Percentiles rank a stretch among this genome's conserved stretches.
Evolutionary conservation across 2,329 filamentous ascomycete species (phyloP).

Genomic region (Dactylonectria estremocensis): DNA sequence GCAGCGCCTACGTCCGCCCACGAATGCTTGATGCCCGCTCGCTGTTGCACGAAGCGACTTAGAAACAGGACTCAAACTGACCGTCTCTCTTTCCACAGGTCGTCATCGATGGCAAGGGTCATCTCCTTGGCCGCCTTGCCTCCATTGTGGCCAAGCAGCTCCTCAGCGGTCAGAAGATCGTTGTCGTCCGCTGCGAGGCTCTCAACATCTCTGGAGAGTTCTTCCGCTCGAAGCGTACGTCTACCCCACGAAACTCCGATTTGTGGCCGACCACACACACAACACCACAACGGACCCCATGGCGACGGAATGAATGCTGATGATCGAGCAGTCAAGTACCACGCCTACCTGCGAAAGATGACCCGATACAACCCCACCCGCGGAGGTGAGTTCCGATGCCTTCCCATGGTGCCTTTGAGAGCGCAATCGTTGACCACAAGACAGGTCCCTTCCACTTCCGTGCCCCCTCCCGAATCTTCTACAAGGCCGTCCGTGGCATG

Average conservation of each 20-base stretch:
- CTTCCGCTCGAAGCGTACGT: slow-evolving; percentile 99
- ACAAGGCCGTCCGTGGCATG: slow-evolving; percentile 99
- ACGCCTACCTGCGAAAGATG: slow-evolving; percentile 99
- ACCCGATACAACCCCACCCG: slow-evolving; percentile 99
- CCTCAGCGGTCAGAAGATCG: slow-evolving; percentile 99
- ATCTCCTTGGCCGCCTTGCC: slow-evolving; percentile 98
- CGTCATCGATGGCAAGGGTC: slow-evolving; percentile 99
- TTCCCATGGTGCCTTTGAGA: slow-evolving; percentile 26
- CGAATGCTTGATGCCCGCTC: slow-evolving; percentile 21
- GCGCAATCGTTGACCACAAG: slow-evolving; percentile 54
- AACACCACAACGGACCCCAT: slow-evolving; percentile 29
- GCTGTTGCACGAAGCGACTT: slow-evolving; percentile 31
- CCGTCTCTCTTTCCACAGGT: slow-evolving; percentile 69
- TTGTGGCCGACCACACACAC: slow-evolving; percentile 42
- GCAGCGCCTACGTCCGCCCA: slow-evolving; percentile 33
- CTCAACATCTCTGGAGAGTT: slow-evolving; percentile 99
- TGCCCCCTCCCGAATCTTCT: slow-evolving; percentile 99
- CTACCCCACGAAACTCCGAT: slow-evolving; percentile 35
- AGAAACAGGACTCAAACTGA: slow-evolving; percentile 39
- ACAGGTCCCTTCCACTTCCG: slow-evolving; percentile 99
- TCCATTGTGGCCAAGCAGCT: slow-evolving; percentile 99
- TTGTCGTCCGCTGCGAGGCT: slow-evolving; percentile 97
- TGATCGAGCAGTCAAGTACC: slow-evolving; percentile 92
- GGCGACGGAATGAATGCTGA: slow-evolving; percentile 59
- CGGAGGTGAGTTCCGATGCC: slow-evolving; percentile 79